Percentiles rank a stretch among this genome's conserved stretches.
Evolutionary conservation across 768 basidiomycete genomes (phyloP).

Genomic region (Lactifluus subvellereus): DNA sequence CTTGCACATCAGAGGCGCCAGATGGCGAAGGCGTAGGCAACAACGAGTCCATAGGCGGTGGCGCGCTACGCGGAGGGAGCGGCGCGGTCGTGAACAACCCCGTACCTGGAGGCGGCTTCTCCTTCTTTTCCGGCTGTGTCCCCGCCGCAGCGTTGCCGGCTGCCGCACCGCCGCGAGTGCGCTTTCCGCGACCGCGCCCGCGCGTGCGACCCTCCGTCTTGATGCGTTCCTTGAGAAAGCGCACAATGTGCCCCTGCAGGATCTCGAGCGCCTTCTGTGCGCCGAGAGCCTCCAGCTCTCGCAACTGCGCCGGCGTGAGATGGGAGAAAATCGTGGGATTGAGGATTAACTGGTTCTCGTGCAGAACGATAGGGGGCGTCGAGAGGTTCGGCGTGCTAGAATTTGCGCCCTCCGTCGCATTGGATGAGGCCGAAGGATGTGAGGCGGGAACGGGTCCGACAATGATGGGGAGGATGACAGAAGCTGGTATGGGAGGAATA

Average conservation of each 20-base stretch:
- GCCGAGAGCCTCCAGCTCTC: conserved; percentile 72
- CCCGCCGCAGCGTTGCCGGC: conserved; percentile 1
- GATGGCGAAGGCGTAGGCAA: conserved; percentile 33
- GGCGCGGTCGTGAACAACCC: conserved; percentile 21
- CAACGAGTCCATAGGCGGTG: conserved; percentile 25
- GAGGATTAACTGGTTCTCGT: conserved; percentile 77
- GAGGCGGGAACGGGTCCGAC: conserved; percentile 66
- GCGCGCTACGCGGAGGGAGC: conserved; percentile 10
- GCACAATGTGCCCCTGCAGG: conserved; percentile 78
- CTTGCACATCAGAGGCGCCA: conserved; percentile 14
- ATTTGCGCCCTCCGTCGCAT: conserved; percentile 34
- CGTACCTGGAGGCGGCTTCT: conserved; percentile 3
- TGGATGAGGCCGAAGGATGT: conserved; percentile 47
- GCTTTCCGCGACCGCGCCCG: conserved; percentile 26
- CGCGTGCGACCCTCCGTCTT: conserved; percentile 34
- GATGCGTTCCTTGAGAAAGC: conserved; percentile 73
- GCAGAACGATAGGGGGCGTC: conserved; percentile 66
- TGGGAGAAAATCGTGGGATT: conserved; percentile 82
- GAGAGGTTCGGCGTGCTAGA: conserved; percentile 37
- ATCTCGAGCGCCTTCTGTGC: conserved; percentile 77
- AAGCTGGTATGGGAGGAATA: conserved; percentile 31
- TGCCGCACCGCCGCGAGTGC: conserved; percentile 22
- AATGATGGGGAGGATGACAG: conserved; percentile 69
- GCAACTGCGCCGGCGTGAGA: conserved; percentile 65
- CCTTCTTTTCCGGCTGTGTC: conserved; percentile 8